phyloP scores from a whole-genome alignment of 441 rosid genomes.

The Omphalea diandra region DNA sequence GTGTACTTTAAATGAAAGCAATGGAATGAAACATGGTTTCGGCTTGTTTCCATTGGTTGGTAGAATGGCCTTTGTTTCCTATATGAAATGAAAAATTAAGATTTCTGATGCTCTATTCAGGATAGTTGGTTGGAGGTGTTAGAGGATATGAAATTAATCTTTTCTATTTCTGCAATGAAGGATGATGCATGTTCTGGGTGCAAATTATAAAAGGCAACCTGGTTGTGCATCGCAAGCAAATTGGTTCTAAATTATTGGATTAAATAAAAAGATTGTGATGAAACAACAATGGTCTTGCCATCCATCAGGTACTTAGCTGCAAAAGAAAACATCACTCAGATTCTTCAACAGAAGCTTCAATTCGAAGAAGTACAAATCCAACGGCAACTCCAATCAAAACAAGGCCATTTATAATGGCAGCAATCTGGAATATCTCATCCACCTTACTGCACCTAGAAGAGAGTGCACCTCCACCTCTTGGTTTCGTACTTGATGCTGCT shows the following conservation, averaged over 20 bases:
- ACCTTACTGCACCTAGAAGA: conserved; percentile 48
- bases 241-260: conserved; percentile 2
- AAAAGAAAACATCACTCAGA: conserved; percentile 32
- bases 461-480: conserved; percentile 48
- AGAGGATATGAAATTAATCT: neutral
- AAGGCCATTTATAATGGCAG: conserved; percentile 63
- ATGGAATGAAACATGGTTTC: too few species aligned
- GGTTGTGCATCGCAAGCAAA: neutral
- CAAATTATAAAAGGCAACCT: conserved; percentile 7
- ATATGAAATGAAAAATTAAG: too few species aligned
- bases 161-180: neutral
- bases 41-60: too few species aligned
- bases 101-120: too few species aligned
- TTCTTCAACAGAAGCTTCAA: conserved; percentile 67
- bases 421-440: conserved; percentile 67
- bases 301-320: neutral
- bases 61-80: too few species aligned
- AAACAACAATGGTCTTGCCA: neutral
- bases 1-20: too few species aligned
- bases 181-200: neutral
- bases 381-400: conserved; percentile 66
- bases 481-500: conserved; percentile 32
- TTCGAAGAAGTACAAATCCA: conserved; percentile 71
- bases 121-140: too few species aligned
- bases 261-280: neutral